phyloP scores from a whole-genome alignment of 2,329 filamentous ascomycete genomes.

The Talaromyces marneffei region DNA sequence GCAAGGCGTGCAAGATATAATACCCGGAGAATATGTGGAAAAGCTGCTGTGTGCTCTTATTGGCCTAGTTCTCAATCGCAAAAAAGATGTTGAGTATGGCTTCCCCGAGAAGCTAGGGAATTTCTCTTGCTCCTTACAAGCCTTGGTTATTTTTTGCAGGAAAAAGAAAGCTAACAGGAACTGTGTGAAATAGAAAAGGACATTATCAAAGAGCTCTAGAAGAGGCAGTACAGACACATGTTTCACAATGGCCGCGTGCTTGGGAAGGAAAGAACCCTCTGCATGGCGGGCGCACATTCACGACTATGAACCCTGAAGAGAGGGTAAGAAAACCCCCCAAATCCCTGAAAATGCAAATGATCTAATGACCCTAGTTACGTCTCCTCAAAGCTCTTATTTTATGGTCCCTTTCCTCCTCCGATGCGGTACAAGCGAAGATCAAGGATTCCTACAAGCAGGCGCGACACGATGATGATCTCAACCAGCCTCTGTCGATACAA shows the following conservation, averaged over 20 bases:
- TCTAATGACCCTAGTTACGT: constrained; percentile 56
- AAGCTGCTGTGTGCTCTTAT: constrained; percentile 83
- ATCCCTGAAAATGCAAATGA: constrained; percentile 1
- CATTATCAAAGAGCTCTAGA: constrained; percentile 92
- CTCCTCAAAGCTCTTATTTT: constrained; percentile 76
- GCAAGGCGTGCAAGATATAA: constrained; percentile 68
- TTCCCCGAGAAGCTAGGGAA: constrained; percentile 18
- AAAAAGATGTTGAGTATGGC: constrained; percentile 96
- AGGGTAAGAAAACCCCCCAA: constrained; percentile 53
- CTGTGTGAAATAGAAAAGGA: constrained; percentile 58
- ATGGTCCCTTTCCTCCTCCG: constrained; percentile 86
- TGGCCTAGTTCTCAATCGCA: constrained; percentile 84
- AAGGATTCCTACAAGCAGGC: constrained; percentile 83
- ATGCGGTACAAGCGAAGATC: constrained; percentile 72
- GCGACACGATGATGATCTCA: constrained; percentile 69
- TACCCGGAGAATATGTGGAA: constrained; percentile 80
- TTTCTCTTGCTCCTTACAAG: neutral
- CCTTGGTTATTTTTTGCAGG: neutral
- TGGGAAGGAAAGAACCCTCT: constrained; percentile 84
- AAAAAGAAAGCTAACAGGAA: constrained; percentile 25
- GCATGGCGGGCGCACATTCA: constrained; percentile 72
- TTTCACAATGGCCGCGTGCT: constrained; percentile 75
- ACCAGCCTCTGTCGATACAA: constrained; percentile 83
- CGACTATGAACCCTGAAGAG: constrained; percentile 72
- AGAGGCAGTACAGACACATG: constrained; percentile 80